These are phyloP conservation scores for Penicillium sclerotiorum DNA, from an alignment of 2,329 filamentous ascomycete genomes.

Conservation along the genomic window DNA sequence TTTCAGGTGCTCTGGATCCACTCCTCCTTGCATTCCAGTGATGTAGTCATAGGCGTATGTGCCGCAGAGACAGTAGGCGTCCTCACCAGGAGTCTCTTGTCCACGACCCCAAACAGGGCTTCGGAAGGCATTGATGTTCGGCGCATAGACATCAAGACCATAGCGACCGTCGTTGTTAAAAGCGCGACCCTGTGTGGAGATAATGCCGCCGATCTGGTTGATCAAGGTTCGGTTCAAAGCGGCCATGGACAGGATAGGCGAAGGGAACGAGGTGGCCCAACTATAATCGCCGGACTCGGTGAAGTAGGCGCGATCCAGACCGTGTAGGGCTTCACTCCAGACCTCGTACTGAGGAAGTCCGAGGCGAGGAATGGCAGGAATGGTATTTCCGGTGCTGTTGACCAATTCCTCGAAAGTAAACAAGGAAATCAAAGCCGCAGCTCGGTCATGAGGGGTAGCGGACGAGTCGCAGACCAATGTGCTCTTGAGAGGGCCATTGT, in stretches of 20 bases:
- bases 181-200: slow-evolving; percentile 63
- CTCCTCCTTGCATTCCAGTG: slow-evolving; percentile 56
- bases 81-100: slow-evolving; percentile 61
- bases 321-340: slow-evolving; percentile 64
- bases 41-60: slow-evolving; percentile 58
- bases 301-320: slow-evolving; percentile 62
- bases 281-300: slow-evolving; percentile 56
- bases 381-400: slow-evolving; percentile 53
- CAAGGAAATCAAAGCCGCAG: slow-evolving; percentile 52
- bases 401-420: slow-evolving; percentile 60
- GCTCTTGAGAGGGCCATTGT: slow-evolving; percentile 53
- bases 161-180: slow-evolving; percentile 63
- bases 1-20: slow-evolving; percentile 40
- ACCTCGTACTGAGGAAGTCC: slow-evolving; percentile 63
- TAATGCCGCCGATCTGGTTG: slow-evolving; percentile 56
- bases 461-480: slow-evolving; percentile 56
- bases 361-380: slow-evolving; percentile 57
- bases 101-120: slow-evolving; percentile 65
- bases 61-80: slow-evolving; percentile 49
- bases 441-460: slow-evolving; percentile 43
- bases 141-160: slow-evolving; percentile 55
- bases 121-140: slow-evolving; percentile 65
- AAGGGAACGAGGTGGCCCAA: slow-evolving; percentile 67
- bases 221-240: slow-evolving; percentile 67
- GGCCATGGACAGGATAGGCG: slow-evolving; percentile 64